Base-by-base conservation (phyloP, 2,329 filamentous ascomycete genomes). In the Ceratocystis harringtonii region DNA sequence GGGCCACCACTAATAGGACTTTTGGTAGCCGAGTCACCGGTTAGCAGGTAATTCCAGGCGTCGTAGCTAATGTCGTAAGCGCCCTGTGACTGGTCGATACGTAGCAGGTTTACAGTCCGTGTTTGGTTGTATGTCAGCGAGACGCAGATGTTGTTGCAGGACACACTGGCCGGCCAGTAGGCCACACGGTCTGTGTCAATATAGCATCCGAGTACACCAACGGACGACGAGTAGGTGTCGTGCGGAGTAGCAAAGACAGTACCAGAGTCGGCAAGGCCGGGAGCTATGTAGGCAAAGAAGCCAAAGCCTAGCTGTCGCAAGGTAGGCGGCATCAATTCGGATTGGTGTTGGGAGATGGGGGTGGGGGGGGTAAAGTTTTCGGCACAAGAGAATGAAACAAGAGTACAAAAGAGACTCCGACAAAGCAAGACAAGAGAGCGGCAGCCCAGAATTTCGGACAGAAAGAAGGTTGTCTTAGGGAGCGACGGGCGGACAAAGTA, bases 21-120 rank as follows among this genome's bases (percentile, higher is more conserved):
- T 15, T 75, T 71, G 6, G 73, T 74, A 50, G 81, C 82, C 12
- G 76, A 75, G 68, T 76, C 70, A 68, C 81, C 81, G 43, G 77
- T 80, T 69, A 73, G 73, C 50, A 85, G 80, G 70, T 80, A 80
- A 76, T 83, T 83, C 80, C 81, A 85, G 62, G 82, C 81, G 68
- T 84, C 82, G 75, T 84, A 85, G 66, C 76, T 79, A 74, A 85
- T 79, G 73, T 85, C 83, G 72, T 82, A 72, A 63, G 81, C 82
- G 61, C 81, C 81, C 50, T 75, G 76, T 0, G 81, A 84, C 63
- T 75, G 73, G 75, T 84, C 83, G 68, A 85, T 75, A 71, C 78
- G 78, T 68, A 85, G 78, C 64, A 90, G 80, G 69, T 83, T 77
- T 66, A 86, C 72, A 48, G 73, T 76, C 67, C 80, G 79, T 6